Percentiles rank a stretch among this genome's conserved stretches.
Evolutionary conservation across 148 eudicot genomes (phyloP).

Genomic region (Cornus kousa): DNA sequence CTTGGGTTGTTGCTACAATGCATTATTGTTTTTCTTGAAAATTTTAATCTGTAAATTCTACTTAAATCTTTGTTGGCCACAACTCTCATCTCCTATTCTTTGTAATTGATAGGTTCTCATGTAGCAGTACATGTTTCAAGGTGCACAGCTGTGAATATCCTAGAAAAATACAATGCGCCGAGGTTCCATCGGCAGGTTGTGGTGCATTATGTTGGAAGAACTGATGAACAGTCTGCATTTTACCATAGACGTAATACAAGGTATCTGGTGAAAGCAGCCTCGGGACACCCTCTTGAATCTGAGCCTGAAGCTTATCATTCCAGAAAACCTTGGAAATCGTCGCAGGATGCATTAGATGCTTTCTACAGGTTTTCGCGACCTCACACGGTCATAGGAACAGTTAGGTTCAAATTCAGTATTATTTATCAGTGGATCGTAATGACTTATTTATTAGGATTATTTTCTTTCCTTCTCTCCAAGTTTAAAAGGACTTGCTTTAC

Average conservation of each 20-base stretch:
- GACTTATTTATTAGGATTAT: neutral
- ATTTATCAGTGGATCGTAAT: neutral
- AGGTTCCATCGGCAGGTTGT: constrained; percentile 25
- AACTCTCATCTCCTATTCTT: neutral
- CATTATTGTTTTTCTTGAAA: neutral
- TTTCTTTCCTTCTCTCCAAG: neutral
- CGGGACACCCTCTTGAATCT: constrained; percentile 63
- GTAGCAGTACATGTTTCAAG: constrained; percentile 29
- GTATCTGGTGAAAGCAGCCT: constrained; percentile 40
- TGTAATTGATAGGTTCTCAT: constrained; percentile 11
- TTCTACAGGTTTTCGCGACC: constrained; percentile 94
- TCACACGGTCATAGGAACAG: constrained; percentile 95
- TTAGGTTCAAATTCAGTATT: constrained; percentile 36
- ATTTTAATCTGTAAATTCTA: neutral
- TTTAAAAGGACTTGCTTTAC: neutral
- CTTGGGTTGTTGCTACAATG: neutral
- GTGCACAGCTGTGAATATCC: constrained; percentile 31
- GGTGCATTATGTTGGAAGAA: constrained; percentile 16
- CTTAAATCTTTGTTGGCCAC: neutral
- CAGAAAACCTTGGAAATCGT: constrained; percentile 41
- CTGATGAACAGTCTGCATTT: constrained; percentile 20
- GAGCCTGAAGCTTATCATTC: constrained; percentile 45
- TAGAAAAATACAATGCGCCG: constrained; percentile 24
- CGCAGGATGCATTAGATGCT: constrained; percentile 54
- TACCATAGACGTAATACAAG: constrained; percentile 27